Evolutionary conservation across 768 basidiomycete genomes (phyloP), one percentile per base, ranked within the genome.

Genomic region (Dacryopinax spathularia): DNA sequence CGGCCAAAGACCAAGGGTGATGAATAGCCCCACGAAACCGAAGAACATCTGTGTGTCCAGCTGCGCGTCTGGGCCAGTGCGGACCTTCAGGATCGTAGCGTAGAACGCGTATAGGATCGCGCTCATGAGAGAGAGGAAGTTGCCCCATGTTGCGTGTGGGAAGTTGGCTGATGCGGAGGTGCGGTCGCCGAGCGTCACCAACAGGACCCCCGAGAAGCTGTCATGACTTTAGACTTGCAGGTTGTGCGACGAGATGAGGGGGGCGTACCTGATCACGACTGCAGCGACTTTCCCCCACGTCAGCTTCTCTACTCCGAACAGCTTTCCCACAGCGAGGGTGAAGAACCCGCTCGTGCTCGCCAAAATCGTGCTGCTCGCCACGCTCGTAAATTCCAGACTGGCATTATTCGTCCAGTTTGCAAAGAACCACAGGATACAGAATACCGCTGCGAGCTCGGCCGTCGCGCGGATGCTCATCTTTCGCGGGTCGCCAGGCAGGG

Each of bases 21-120:
- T 95, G 77, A 89, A 90, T 15, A 91, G 75, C 10, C 93, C 91
- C 29, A 95, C 91, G 67, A 90, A 95, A 25, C 94, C 94, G 69
- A 96, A 93, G 77, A 96, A 94, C 31, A 94, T 78, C 67, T 91
- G 88, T 92, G 94, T 93, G 72, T 94, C 85, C 68, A 93, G 82
- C 62, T 91, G 81, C 3, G 87, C 87, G 70, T 94, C 91, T 34
- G 81, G 79, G 43, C 81, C 83, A 61, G 96, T 88, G 63, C 84
- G 83, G 44, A 93, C 87, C 74, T 97, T 98, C 70, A 98, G 80
- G 60, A 95, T 78, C 66, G 87, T 86, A 43, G 93, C 85, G 73
- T 98, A 98, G 48, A 88, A 73, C 0, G 92, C 88, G 72, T 96
- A 97, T 72, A 88, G 88, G 4, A 91, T 67, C 1, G 94, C 92